These are phyloP conservation scores for Euphrasia confusa DNA, from an alignment of 257 asterid genomes.

Conservation along the genomic window DNA sequence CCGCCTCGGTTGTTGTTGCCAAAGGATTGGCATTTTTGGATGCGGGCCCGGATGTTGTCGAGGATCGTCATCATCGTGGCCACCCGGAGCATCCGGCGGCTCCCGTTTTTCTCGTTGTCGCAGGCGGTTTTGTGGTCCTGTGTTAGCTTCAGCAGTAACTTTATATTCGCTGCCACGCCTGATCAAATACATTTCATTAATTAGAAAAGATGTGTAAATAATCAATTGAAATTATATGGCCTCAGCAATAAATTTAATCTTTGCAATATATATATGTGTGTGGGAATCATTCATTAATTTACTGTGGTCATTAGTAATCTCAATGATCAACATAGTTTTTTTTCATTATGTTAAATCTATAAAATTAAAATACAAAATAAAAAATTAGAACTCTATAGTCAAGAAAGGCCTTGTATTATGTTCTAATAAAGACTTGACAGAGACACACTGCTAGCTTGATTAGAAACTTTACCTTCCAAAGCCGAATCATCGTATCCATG, in stretches of 20 bases:
- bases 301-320: too few relatives aligned
- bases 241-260: too few relatives aligned
- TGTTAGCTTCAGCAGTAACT: constrained; percentile 59
- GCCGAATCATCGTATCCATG: constrained; percentile 51
- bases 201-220: not conserved
- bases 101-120: constrained; percentile 47
- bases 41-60: constrained; percentile 53
- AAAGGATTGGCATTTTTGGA: constrained; percentile 64
- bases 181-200: not conserved
- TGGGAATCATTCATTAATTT: too few relatives aligned
- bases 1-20: constrained; percentile 35
- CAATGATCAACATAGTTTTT: too few relatives aligned
- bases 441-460: too few relatives aligned
- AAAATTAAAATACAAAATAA: too few relatives aligned
- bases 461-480: constrained; percentile 49
- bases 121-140: constrained; percentile 76
- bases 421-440: too few relatives aligned
- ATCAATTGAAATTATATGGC: not conserved
- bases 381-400: too few relatives aligned
- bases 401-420: too few relatives aligned
- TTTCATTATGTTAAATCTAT: too few relatives aligned
- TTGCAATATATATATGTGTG: too few relatives aligned
- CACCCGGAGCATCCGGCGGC: constrained; percentile 70
- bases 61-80: constrained; percentile 87
- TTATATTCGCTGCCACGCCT: constrained; percentile 81